Evolutionary conservation across 1,284 basidiomycete species (phyloP).

Genomic region (Earliella scabrosa): DNA sequence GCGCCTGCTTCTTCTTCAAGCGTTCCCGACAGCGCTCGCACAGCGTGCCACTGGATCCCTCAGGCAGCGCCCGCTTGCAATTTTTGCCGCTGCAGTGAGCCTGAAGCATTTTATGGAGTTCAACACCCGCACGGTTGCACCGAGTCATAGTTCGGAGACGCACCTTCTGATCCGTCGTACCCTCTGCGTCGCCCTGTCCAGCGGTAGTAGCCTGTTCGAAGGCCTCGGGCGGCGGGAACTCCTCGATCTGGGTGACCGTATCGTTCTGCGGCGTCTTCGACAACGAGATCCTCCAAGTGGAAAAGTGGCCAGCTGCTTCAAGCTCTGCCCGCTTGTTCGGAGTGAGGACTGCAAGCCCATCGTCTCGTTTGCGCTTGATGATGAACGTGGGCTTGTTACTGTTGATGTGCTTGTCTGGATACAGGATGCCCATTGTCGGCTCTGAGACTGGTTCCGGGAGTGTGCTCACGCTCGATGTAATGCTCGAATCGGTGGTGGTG

Average conservation of each 20-base stretch:
- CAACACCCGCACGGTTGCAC: not conserved
- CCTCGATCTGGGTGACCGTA: not conserved
- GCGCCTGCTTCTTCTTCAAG: conserved; percentile 47
- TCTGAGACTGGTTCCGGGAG: too few species aligned
- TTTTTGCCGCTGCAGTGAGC: conserved; percentile 32
- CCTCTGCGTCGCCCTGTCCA: too few species aligned
- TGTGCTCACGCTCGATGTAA: too few species aligned
- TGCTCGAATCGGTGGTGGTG: too few species aligned
- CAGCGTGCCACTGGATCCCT: conserved; percentile 32
- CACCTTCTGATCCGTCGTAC: conserved; percentile 6
- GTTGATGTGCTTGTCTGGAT: too few species aligned
- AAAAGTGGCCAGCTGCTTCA: conserved; percentile 12
- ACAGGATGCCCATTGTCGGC: conserved; percentile 25
- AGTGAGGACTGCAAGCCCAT: not conserved
- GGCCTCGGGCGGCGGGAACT: not conserved
- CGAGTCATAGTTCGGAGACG: not conserved
- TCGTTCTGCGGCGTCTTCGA: not conserved
- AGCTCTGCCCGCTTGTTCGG: conserved; percentile 8
- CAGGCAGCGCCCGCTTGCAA: conserved; percentile 39
- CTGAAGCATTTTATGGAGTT: conserved; percentile 12
- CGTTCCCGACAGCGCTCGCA: conserved; percentile 50
- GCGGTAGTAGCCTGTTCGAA: not conserved
- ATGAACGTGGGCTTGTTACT: conserved; percentile 2
- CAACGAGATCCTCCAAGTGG: conserved; percentile 9
- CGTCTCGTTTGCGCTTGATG: conserved; percentile 20